Evolutionary conservation across 139 green algal species (phyloP).

Genomic region (Chlorella sp.): DNA sequence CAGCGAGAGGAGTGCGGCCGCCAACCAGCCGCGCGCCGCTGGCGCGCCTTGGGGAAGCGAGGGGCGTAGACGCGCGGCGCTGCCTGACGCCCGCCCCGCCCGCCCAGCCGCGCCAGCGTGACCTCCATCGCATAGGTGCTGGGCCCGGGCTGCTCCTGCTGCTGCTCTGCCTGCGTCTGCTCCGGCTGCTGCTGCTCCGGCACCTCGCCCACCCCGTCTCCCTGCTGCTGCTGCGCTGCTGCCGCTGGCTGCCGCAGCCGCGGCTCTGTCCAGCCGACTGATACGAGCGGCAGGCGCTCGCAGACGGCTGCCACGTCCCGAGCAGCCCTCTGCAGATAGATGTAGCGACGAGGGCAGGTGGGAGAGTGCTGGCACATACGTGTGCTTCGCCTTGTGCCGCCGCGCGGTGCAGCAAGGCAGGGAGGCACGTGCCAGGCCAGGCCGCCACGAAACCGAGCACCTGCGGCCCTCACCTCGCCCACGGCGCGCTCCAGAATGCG

Average conservation of each 20-base stretch:
- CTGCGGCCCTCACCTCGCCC: too few species aligned
- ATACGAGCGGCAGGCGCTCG: slow-evolving; percentile 58
- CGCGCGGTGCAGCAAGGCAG: too few species aligned
- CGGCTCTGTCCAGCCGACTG: slow-evolving; percentile 24
- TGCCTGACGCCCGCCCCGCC: slow-evolving; percentile 10
- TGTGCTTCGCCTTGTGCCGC: too few species aligned
- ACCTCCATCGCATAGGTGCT: slow-evolving; percentile 36
- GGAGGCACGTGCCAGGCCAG: too few species aligned
- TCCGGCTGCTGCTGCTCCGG: background rate
- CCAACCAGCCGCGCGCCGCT: background rate
- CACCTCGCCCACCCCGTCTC: background rate
- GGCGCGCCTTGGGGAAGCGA: slow-evolving; percentile 84
- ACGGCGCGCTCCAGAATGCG: too few species aligned
- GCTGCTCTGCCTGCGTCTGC: background rate
- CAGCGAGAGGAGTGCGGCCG: too few species aligned
- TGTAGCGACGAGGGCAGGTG: too few species aligned
- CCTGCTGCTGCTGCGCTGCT: slow-evolving; percentile 15
- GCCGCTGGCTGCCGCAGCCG: background rate
- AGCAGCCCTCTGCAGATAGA: slow-evolving; percentile 25
- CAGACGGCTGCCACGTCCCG: slow-evolving; percentile 34
- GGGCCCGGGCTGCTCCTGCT: background rate
- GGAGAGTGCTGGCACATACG: too few species aligned
- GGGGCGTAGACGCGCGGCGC: slow-evolving; percentile 71
- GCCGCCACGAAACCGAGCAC: too few species aligned
- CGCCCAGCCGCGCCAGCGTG: slow-evolving; percentile 24